Evolutionary conservation across 2,329 filamentous ascomycete species (phyloP).

Genomic region (Diaporthe humulicola): DNA sequence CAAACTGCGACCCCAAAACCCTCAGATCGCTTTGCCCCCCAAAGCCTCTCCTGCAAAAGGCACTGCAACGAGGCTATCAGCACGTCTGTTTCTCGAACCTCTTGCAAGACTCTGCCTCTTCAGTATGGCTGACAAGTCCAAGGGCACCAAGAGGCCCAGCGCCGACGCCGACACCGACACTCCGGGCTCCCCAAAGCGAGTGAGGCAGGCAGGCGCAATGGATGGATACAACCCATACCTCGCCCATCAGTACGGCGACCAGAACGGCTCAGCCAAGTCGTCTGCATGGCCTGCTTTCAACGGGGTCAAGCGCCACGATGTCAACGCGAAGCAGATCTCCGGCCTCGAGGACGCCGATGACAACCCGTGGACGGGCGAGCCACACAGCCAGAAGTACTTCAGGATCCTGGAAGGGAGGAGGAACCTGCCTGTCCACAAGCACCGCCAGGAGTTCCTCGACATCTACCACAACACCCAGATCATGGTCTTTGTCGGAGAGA

Average conservation of each 20-base stretch:
- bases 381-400: conserved; percentile 88
- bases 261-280: conserved; percentile 52
- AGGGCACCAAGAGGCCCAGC: conserved; percentile 59
- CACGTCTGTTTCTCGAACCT: conserved; percentile 9
- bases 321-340: conserved; percentile 81
- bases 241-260: conserved; percentile 80
- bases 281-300: conserved; percentile 65
- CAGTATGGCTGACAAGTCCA: conserved; percentile 55
- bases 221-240: conserved; percentile 83
- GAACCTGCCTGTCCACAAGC: conserved; percentile 90
- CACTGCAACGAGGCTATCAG: conserved; percentile 11
- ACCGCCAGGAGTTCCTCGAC: conserved; percentile 93
- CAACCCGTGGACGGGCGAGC: conserved; percentile 87
- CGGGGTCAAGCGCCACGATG: conserved; percentile 81
- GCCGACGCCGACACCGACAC: conserved; percentile 53
- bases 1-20: not conserved
- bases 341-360: conserved; percentile 82
- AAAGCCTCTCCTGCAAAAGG: conserved; percentile 17
- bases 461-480: conserved; percentile 96
- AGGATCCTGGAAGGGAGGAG: conserved; percentile 87
- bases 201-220: conserved; percentile 42
- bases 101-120: conserved; percentile 19
- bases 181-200: conserved; percentile 47
- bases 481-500: conserved; percentile 98
- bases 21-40: not conserved